Percentiles rank a stretch among this genome's conserved stretches.
These are phyloP conservation scores for Camelina neglecta DNA, from an alignment of 345 rosid species.

Conservation along the genomic window DNA sequence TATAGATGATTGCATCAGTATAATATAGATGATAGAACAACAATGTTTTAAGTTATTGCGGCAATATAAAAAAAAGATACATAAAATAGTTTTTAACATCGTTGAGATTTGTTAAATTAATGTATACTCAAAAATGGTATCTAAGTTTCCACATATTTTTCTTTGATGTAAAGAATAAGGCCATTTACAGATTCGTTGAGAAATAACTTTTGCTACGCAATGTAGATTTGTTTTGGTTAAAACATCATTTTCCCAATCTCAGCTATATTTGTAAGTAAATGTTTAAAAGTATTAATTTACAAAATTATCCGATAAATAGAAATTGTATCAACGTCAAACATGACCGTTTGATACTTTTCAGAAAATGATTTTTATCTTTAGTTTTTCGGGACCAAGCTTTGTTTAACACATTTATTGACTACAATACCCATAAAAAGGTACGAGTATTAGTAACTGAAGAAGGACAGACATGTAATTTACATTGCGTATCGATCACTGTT, in stretches of 20 bases:
- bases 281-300: neutral
- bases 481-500: constrained; percentile 38
- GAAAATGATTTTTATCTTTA: constrained; percentile 9
- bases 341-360: constrained; percentile 40
- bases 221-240: constrained; percentile 40
- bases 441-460: neutral
- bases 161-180: constrained; percentile 46
- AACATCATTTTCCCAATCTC: constrained; percentile 55
- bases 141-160: constrained; percentile 36
- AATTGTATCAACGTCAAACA: constrained; percentile 31
- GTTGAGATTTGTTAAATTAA: neutral
- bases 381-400: constrained; percentile 30
- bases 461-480: constrained; percentile 21
- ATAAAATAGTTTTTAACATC: neutral
- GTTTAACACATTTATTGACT: constrained; percentile 27
- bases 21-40: neutral
- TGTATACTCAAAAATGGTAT: constrained; percentile 31
- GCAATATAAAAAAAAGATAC: neutral
- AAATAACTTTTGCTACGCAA: constrained; percentile 36
- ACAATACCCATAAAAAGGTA: constrained; percentile 23
- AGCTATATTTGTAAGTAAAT: constrained; percentile 28
- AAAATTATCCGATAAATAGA: neutral
- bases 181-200: constrained; percentile 39
- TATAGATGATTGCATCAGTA: neutral
- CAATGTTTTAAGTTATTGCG: constrained; percentile 2